Conservation (phyloP, 306 rosid species). For the Lithocarpus polystachyus region DNA sequence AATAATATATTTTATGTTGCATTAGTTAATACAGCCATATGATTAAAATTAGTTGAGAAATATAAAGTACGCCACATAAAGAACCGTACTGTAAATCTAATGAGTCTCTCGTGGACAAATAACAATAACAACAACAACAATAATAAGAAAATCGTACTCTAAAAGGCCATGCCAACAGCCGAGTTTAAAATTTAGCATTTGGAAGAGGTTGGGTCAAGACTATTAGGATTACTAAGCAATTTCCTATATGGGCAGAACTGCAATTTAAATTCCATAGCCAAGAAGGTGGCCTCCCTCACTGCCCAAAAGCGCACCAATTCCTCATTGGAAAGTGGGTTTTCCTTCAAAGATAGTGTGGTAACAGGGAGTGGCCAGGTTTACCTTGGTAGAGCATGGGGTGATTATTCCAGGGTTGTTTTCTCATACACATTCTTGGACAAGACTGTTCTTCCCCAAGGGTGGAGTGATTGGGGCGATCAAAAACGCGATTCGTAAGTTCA, state of each 20-base stretch:
- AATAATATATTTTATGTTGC: too few relatives aligned
- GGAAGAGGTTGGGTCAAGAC: too few relatives aligned
- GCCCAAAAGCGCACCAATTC: constrained; percentile 61
- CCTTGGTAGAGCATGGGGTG: constrained; percentile 85
- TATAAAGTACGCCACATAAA: too few relatives aligned
- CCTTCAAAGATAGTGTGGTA: constrained; percentile 48
- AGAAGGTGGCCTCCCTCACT: constrained; percentile 59
- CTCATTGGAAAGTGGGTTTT: constrained; percentile 67
- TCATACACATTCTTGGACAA: constrained; percentile 69
- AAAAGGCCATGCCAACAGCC: background rate
- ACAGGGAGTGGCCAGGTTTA: constrained; percentile 60
- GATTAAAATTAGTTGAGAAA: too few relatives aligned
- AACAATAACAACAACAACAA: too few relatives aligned
- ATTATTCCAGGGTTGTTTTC: constrained; percentile 70
- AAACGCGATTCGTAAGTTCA: constrained; percentile 54
- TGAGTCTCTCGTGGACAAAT: background rate
- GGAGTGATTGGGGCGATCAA: constrained; percentile 71
- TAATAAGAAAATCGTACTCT: background rate
- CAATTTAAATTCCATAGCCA: constrained; percentile 45
- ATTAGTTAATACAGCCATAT: too few relatives aligned
- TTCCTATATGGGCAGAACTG: constrained; percentile 43
- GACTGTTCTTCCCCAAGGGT: constrained; percentile 54
- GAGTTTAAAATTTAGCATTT: background rate
- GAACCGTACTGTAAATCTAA: background rate
- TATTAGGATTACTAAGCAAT: background rate